Base-by-base conservation (phyloP, 495 filamentous ascomycete species). In the Staphylotrichum longicolle region DNA sequence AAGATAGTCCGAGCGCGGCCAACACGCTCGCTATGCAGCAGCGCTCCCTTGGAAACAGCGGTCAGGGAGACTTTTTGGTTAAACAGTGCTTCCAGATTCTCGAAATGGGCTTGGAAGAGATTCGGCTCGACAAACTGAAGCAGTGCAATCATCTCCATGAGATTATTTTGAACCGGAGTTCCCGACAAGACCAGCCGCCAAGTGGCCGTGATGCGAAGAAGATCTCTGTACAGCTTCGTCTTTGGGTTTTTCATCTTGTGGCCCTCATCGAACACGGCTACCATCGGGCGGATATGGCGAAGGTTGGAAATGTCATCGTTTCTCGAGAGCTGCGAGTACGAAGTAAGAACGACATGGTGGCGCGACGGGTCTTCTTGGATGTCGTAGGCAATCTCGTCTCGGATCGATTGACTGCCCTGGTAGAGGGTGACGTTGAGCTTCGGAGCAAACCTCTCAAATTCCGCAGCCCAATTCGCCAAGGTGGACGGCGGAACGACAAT, bases 141-240 rank as follows among this genome's bases (percentile, higher is more conserved):
- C 15, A 98, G 78, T 3, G 92, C 89, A 2, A 90, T 86, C 48
- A 98, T 82, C 72, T 98, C 94, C 69, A 90, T 88, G 5, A 98
- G 82, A 67, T 96, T 98, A 75, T 98, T 98, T 70, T 98, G 94
- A 11, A 98, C 79, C 0, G 94, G 94, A 0, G 94, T 98, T 5
- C 94, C 94, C 3, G 93, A 98, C 32, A 98, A 80, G 10, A 98
- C 82, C 5, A 98, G 79, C 14, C 90, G 83, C 79, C 94, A 96
- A 20, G 80, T 74, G 5, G 91, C 86, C 0, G 80, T 83, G 33
- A 98, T 90, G 47, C 84, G 80, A 70, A 94, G 88, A 32, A 98
- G 78, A 60, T 87, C 85, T 55, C 87, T 85, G 68, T 97, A 98
- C 3, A 89, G 77, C 12, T 88, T 82, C 0, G 93, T 93, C 14